These are phyloP conservation scores for Scenedesmus sp. DNA, from an alignment of 163 green algal genomes.

Conservation along the genomic window DNA sequence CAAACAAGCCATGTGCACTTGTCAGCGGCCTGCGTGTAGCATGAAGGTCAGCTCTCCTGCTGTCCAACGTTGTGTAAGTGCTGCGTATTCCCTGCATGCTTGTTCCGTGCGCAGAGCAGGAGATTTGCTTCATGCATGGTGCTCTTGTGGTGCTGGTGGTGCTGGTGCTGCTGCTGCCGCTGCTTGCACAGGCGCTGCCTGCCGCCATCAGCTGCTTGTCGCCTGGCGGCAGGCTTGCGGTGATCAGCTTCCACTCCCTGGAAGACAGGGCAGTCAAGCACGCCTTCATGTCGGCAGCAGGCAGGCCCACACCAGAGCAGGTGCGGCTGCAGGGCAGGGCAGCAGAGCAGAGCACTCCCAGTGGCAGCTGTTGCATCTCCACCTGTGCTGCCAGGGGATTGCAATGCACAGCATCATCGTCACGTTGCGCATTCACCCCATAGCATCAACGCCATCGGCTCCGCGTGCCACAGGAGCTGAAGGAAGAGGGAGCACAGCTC, in stretches of 20 bases:
- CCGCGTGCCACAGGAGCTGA: too few relatives aligned
- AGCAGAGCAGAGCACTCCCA: not conserved
- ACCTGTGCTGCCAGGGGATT: too few relatives aligned
- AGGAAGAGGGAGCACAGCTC: too few relatives aligned
- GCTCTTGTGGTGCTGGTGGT: not conserved
- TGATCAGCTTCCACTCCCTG: constrained; percentile 97
- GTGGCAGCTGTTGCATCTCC: too few relatives aligned
- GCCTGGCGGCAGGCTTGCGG: constrained; percentile 85
- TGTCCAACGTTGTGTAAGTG: not conserved
- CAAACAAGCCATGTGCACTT: not conserved
- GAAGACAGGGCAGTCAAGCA: constrained; percentile 97
- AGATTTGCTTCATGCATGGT: not conserved
- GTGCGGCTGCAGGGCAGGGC: constrained; percentile 1
- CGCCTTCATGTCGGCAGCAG: constrained; percentile 81
- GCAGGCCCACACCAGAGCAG: constrained; percentile 65
- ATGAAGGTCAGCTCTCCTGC: too few relatives aligned
- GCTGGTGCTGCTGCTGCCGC: constrained; percentile 72
- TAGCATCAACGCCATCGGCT: too few relatives aligned
- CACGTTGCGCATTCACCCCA: too few relatives aligned
- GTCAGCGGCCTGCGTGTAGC: too few relatives aligned
- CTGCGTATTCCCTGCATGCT: not conserved
- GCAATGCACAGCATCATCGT: too few relatives aligned
- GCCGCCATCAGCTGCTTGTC: constrained; percentile 80
- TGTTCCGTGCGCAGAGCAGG: not conserved
- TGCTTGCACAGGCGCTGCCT: constrained; percentile 86